Evolutionary conservation across 2,329 filamentous ascomycete genomes (phyloP).

Genomic region (Sporothrix variecibatus): DNA sequence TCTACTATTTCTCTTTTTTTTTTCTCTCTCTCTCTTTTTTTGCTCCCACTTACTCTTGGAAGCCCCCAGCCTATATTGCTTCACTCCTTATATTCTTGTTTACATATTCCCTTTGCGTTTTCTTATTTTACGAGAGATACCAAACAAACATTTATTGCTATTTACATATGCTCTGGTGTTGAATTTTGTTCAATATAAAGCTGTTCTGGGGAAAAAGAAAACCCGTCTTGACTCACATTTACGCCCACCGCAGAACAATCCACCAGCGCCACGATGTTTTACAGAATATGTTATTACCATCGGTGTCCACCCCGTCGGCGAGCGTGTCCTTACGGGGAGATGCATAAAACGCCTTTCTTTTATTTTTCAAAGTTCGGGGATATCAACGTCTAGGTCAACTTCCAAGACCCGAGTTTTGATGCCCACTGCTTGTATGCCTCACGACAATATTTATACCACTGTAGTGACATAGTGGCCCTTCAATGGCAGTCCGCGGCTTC

Average conservation of each 20-base stretch:
- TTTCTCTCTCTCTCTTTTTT: neutral
- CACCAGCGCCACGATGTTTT: neutral
- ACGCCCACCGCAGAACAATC: neutral
- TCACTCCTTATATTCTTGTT: neutral
- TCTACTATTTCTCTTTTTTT: neutral
- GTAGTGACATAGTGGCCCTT: neutral
- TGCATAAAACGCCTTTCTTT: too few relatives aligned
- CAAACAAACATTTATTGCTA: neutral
- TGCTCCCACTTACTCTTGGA: neutral
- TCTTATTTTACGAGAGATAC: neutral
- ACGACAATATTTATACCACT: neutral
- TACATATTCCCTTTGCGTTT: neutral
- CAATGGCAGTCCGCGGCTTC: too few relatives aligned
- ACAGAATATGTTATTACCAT: neutral
- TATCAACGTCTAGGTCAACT: neutral
- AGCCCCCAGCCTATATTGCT: neutral
- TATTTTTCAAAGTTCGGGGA: neutral
- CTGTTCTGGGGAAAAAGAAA: neutral
- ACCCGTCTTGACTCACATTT: neutral
- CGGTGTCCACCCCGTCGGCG: neutral
- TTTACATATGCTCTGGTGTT: neutral
- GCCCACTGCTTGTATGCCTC: neutral
- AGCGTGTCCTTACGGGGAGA: too few relatives aligned
- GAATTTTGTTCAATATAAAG: neutral
- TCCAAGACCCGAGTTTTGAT: neutral